Base-by-base conservation (phyloP, 2,329 filamentous ascomycete genomes). In the Monosporascus ibericus region DNA sequence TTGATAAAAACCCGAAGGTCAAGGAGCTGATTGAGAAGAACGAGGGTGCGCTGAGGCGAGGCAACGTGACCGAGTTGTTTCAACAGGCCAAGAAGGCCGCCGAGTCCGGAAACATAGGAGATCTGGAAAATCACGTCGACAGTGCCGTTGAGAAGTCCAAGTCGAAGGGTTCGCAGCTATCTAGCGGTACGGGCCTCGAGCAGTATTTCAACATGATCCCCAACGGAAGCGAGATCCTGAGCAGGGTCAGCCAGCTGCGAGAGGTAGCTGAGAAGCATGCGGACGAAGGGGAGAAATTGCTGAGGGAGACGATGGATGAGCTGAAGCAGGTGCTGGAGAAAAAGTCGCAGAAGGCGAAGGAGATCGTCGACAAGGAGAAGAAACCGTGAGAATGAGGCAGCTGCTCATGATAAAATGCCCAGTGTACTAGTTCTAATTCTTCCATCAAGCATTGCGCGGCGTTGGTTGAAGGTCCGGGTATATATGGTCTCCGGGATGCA, bases 1-100 rank as follows among this genome's bases (percentile, higher is more conserved):
- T 91, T 1, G 86, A 90, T 60, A 90, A 90, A 76, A 88, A 82
- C 68, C 86, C 87, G n/a, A 75, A 88, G 71, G 71, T 88, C 53
- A 90, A 89, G 74, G 75, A 89, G 68, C 67, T 90, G 0, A 65
- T 91, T 1, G 85, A 89, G 72, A 74, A 87, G 63, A 91, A 92
- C 68, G 76, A 78, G 47, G 83, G 87, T 52, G 69, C 77, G 0
- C 70, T 92, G 48, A 89, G 87, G 72, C 72, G 81, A 56, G 86
- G 86, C 17, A 86, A 90, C 60, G 70, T 81, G 15, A 72, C 74
- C 48, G 81, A 88, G 60, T 68, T 89, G 0, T 86, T 85, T 63
- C 72, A 82, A 49, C 80, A 82, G 65, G 75, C 84, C 50, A 82
- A 81, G 69, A 74, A 77, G 1, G 81, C 85, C 0, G 77, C 79